Evolutionary conservation across 257 asterid genomes (phyloP), one percentile per base, ranked within the genome.

Genomic region (Dorcoceras hygrometricum): DNA sequence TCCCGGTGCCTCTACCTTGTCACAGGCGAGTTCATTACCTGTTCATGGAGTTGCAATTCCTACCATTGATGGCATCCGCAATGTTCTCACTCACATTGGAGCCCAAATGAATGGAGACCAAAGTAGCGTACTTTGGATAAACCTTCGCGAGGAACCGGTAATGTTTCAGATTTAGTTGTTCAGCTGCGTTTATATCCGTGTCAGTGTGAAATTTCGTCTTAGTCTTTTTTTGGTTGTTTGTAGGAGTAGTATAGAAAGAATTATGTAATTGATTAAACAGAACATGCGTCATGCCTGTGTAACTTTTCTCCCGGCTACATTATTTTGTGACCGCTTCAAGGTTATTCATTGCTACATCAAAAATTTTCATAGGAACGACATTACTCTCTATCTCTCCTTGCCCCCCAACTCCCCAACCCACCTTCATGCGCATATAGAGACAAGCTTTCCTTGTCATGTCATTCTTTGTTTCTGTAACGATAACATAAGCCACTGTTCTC

Each of bases 11-110:
- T 72, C 62, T 28, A 39, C 57, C 39, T 67, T 66, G 46, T 32
- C 53, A 31, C 61, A 91, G 98, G 97, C 97, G 22, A 81, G 68
- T 72, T 84, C 87, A 12, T 76, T 85, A 73, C 96, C 89, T 71
- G 98, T 93, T 68, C 97, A 90, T 61, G 97, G 98, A 54, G 98
- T 90, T 81, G 98, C 98, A 73, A 93, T 93, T 71, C 97, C 98
- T 16, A 90, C 97, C 22, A 82, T 75, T 78, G 95, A 88, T 70
- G 98, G 98, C 73, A 93, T 93, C 75, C 87, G 80, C 29, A 90
- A 93, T 81, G 97, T 93, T 79, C 98, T 93, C 59, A 77, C 83
- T 71, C 85, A 86, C 82, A 93, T 93, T 76, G 89, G 95, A 64
- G 83, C 93, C 72, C 81, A 87, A 77, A 67, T 75, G 58, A 79